phyloP scores from a whole-genome alignment of 768 basidiomycete genomes.

The Rhizopogon vinicolor region DNA sequence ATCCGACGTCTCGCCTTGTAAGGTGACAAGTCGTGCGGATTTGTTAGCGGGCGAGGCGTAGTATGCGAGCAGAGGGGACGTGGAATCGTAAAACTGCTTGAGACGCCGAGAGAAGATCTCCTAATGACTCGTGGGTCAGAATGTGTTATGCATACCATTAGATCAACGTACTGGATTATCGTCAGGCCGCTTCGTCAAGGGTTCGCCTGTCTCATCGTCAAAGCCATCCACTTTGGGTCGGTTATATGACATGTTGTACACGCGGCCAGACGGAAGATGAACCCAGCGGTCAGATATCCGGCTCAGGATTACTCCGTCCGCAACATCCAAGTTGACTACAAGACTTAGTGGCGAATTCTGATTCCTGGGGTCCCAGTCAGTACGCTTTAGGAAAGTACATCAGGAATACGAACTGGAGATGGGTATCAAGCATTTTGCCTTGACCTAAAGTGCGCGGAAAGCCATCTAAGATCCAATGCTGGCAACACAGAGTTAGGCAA shows the following conservation, averaged over 20 bases:
- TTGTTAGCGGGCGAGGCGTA: slow-evolving; percentile 39
- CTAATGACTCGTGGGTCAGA: slow-evolving; percentile 32
- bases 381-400: not conserved
- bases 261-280: slow-evolving; percentile 81
- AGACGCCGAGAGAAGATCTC: slow-evolving; percentile 77
- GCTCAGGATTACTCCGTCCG: slow-evolving; percentile 77
- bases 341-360: slow-evolving; percentile 67
- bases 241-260: slow-evolving; percentile 90
- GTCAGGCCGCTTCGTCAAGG: slow-evolving; percentile 82
- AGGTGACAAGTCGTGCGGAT: slow-evolving; percentile 45
- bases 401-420: slow-evolving; percentile 54
- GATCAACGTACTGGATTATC: slow-evolving; percentile 71
- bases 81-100: slow-evolving; percentile 71
- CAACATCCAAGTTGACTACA: slow-evolving; percentile 84
- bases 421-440: slow-evolving; percentile 70
- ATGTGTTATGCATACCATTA: not conserved
- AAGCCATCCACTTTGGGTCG: slow-evolving; percentile 72
- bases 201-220: slow-evolving; percentile 86
- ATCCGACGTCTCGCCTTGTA: slow-evolving; percentile 75
- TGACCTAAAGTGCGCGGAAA: slow-evolving; percentile 90
- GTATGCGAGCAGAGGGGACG: slow-evolving; percentile 76
- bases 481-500: not conserved
- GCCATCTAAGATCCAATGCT: slow-evolving; percentile 93
- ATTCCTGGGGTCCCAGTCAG: slow-evolving; percentile 35
- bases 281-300: slow-evolving; percentile 91